A percentile compares a stretch with the other conserved stretches of the same genome.
phyloP scores from a whole-genome alignment of 2,329 filamentous ascomycete genomes.

The Aspergillus neotritici region DNA sequence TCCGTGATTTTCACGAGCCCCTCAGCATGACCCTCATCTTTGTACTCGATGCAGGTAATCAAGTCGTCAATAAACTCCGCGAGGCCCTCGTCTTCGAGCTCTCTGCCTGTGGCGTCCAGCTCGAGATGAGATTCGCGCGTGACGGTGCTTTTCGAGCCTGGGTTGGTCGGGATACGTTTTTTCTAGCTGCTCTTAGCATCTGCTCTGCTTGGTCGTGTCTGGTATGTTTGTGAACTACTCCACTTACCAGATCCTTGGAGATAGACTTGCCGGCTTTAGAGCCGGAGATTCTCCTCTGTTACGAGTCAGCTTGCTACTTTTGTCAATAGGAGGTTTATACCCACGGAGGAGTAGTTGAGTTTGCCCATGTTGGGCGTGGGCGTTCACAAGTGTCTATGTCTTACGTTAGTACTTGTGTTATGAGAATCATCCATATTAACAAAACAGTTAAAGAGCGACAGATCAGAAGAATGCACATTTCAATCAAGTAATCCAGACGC shows the following conservation, averaged over 20 bases:
- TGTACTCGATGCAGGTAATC: slow-evolving; percentile 33
- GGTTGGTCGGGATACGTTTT: slow-evolving; percentile 30
- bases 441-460: too few species aligned
- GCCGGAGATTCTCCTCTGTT: slow-evolving; percentile 42
- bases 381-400: too few species aligned
- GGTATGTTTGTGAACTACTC: neutral
- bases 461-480: too few species aligned
- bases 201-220: neutral
- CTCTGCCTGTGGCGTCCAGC: slow-evolving; percentile 42
- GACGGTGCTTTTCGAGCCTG: slow-evolving; percentile 20
- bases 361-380: slow-evolving; percentile 32
- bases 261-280: slow-evolving; percentile 43
- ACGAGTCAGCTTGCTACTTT: slow-evolving; percentile 11
- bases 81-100: slow-evolving; percentile 44
- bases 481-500: too few species aligned
- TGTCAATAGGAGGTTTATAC: slow-evolving; percentile 5
- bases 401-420: too few species aligned
- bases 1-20: slow-evolving; percentile 40
- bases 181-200: slow-evolving; percentile 13
- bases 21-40: slow-evolving; percentile 24
- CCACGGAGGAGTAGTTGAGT: slow-evolving; percentile 38
- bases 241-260: slow-evolving; percentile 39
- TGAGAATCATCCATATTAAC: too few species aligned
- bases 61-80: slow-evolving; percentile 40
- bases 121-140: slow-evolving; percentile 36